Conservation (phyloP, 768 basidiomycete genomes). For the Sistotremastrum suecicum region DNA sequence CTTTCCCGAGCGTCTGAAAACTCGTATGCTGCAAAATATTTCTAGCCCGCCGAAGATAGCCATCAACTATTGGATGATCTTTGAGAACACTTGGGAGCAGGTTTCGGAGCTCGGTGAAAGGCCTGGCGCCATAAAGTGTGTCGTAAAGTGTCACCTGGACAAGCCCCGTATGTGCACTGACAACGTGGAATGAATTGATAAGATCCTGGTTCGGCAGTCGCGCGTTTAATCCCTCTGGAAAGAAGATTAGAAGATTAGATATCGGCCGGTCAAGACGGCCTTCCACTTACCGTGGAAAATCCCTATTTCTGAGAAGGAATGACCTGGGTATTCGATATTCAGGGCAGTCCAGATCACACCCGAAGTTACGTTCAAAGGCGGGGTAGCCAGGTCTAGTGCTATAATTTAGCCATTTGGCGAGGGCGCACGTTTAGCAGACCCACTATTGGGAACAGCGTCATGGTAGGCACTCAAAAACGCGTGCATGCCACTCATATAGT, state of each 20-base stretch:
- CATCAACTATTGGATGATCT: constrained; percentile 28
- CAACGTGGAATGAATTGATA: constrained; percentile 63
- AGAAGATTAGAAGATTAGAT: neutral
- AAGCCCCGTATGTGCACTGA: constrained; percentile 57
- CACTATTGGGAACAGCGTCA: constrained; percentile 33
- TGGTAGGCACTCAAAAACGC: constrained; percentile 87
- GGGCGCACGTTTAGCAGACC: no score
- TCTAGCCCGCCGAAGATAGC: constrained; percentile 42
- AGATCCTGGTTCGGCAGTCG: constrained; percentile 94
- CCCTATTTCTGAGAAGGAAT: constrained; percentile 94
- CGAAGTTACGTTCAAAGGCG: constrained; percentile 48
- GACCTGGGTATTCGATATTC: constrained; percentile 89
- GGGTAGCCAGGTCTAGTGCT: constrained; percentile 45
- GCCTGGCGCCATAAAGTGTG: constrained; percentile 32
- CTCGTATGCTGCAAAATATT: constrained; percentile 58
- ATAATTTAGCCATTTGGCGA: no score
- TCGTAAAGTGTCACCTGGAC: constrained; percentile 77
- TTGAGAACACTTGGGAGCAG: constrained; percentile 27
- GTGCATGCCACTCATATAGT: constrained; percentile 81
- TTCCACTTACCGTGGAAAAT: constrained; percentile 67
- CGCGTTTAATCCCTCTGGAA: constrained; percentile 84
- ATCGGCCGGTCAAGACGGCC: neutral
- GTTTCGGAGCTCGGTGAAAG: no score
- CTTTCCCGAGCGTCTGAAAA: constrained; percentile 65
- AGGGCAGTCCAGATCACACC: constrained; percentile 95